A percentile compares a stretch with the other conserved stretches of the same genome.
Evolutionary conservation across 1,139 yeast genomes (phyloP).

Genomic region (Sugiyamaella xylanicola): DNA sequence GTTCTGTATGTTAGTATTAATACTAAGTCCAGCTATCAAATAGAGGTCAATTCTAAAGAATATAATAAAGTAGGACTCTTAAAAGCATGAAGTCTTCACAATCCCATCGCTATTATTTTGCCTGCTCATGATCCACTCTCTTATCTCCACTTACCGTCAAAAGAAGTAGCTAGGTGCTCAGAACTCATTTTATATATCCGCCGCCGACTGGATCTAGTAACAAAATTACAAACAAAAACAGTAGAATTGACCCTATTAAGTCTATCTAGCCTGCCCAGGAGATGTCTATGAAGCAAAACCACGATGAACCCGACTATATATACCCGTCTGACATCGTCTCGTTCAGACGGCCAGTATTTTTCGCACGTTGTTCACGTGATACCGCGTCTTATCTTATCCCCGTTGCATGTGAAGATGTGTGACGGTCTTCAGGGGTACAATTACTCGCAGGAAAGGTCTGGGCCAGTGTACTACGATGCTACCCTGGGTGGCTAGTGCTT

Average conservation of each 20-base stretch:
- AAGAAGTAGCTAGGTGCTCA: conserved; percentile 26
- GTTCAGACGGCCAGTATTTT: conserved; percentile 5
- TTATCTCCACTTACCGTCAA: conserved; percentile 27
- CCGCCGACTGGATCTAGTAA: not conserved
- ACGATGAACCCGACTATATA: not conserved
- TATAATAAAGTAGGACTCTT: not conserved
- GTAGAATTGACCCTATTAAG: not conserved
- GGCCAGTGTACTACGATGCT: too few relatives aligned
- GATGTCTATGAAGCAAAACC: not conserved
- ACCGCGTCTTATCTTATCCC: not conserved
- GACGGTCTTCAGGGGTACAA: too few relatives aligned
- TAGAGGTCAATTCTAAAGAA: too few relatives aligned
- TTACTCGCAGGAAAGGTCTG: too few relatives aligned
- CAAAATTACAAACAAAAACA: not conserved
- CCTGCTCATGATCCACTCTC: too few relatives aligned
- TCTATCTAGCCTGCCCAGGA: not conserved
- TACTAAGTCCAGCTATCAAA: not conserved
- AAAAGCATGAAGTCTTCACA: not conserved
- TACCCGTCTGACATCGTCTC: not conserved
- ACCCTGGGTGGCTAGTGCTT: too few relatives aligned
- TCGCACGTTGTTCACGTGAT: conserved; percentile 18
- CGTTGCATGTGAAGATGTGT: conserved; percentile 8
- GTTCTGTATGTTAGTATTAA: conserved; percentile 42
- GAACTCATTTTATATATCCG: conserved; percentile 5
- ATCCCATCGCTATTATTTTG: too few relatives aligned